Conservation (phyloP, 176 grass and related monocot species). For the Dendrocalamus sinicus region DNA sequence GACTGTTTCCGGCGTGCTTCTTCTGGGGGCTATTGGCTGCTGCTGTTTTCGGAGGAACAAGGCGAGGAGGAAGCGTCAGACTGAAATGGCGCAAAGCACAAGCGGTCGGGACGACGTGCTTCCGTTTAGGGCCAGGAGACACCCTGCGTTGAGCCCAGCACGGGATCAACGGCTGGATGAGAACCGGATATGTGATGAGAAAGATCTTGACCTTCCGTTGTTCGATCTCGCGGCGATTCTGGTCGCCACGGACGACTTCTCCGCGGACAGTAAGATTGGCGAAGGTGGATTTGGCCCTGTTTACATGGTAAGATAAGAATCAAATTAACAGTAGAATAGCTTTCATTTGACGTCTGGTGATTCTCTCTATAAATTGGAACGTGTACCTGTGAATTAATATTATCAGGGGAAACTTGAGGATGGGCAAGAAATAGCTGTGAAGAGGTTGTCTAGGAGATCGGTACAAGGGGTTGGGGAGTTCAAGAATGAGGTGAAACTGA, state of each 20-base stretch:
- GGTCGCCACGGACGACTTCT: constrained; percentile 40
- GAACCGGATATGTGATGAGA: neutral
- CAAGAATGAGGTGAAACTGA: constrained; percentile 62
- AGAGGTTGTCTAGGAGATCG: constrained; percentile 56
- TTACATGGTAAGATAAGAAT: constrained; percentile 49
- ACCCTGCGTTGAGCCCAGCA: neutral
- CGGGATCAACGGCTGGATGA: neutral
- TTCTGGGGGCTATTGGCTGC: constrained; percentile 7
- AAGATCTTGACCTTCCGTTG: constrained; percentile 53
- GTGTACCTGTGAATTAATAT: neutral
- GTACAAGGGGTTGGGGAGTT: constrained; percentile 51
- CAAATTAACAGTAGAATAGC: neutral
- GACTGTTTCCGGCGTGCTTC: constrained; percentile 7
- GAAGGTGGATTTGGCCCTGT: constrained; percentile 66
- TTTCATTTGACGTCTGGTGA: neutral
- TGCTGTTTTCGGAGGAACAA: constrained; percentile 36
- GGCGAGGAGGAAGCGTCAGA: neutral
- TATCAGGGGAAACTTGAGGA: constrained; percentile 57
- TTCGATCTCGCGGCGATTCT: constrained; percentile 33
- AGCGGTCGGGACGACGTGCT: neutral
- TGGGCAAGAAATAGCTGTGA: constrained; percentile 59
- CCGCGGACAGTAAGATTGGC: constrained; percentile 41
- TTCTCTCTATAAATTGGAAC: neutral
- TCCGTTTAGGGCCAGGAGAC: constrained; percentile 28
- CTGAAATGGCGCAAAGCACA: neutral